Percentiles rank a stretch among this genome's conserved stretches.
These are phyloP conservation scores for Dendrothele bispora DNA, from an alignment of 768 basidiomycete species.

Conservation along the genomic window DNA sequence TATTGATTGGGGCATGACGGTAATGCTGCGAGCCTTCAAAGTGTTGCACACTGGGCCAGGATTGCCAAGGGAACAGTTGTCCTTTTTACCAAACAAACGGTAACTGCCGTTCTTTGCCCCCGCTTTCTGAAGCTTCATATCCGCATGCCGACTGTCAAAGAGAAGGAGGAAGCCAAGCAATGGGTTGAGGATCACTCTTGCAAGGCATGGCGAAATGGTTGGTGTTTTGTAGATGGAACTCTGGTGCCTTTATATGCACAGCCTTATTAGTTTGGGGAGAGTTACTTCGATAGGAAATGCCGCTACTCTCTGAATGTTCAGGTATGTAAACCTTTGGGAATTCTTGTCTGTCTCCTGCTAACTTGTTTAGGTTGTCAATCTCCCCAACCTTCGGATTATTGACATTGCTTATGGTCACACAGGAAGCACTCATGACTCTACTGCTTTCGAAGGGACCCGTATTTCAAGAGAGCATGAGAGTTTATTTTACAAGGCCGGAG, in stretches of 20 bases:
- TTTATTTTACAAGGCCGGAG: too few relatives aligned
- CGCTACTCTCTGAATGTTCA: conserved; percentile 26
- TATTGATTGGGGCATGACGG: conserved; percentile 21
- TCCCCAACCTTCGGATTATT: conserved; percentile 31
- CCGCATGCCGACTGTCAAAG: conserved; percentile 5
- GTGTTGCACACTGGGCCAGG: conserved; percentile 8
- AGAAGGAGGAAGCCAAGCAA: conserved; percentile 9
- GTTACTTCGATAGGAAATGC: conserved; percentile 25
- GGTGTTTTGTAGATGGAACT: conserved; percentile 19
- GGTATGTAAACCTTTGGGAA: conserved; percentile 9
- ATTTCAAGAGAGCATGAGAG: conserved; percentile 20
- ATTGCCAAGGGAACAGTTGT: conserved; percentile 10
- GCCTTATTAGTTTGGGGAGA: conserved; percentile 24
- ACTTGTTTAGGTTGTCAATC: conserved; percentile 17
- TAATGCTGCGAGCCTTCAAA: conserved; percentile 11
- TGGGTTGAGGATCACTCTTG: conserved; percentile 14
- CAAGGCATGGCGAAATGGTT: conserved; percentile 17
- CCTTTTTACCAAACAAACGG: conserved; percentile 9
- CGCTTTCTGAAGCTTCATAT: background rate
- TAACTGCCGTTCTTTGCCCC: conserved; percentile 12
- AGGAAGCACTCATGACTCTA: conserved; percentile 37
- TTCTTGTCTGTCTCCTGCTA: background rate
- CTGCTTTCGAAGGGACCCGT: conserved; percentile 25
- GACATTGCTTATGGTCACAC: conserved; percentile 32
- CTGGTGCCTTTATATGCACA: conserved; percentile 13